Percentiles rank a stretch among this genome's conserved stretches.
These are phyloP conservation scores for Mycena sp. DNA, from an alignment of 1,284 basidiomycete species.

Conservation along the genomic window DNA sequence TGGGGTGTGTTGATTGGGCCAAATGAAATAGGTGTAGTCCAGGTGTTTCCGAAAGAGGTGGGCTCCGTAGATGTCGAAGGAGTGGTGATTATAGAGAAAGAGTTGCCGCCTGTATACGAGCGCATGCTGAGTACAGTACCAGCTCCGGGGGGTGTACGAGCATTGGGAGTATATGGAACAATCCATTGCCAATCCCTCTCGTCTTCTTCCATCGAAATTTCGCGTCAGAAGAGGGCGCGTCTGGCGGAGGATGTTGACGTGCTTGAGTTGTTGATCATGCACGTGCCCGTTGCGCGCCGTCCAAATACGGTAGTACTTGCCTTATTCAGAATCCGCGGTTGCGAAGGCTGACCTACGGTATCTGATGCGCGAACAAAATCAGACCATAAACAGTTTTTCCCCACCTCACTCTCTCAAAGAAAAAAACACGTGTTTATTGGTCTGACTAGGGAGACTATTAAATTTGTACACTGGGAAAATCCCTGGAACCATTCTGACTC, in stretches of 20 bases:
- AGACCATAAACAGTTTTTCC: too few relatives aligned
- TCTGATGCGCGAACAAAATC: too few relatives aligned
- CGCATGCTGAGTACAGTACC: background rate
- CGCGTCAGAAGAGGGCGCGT: background rate
- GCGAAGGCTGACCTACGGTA: too few relatives aligned
- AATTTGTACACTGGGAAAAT: too few relatives aligned
- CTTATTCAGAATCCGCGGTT: background rate
- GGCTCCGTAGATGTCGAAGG: background rate
- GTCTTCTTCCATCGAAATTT: background rate
- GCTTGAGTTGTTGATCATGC: background rate
- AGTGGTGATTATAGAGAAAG: background rate
- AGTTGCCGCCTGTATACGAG: background rate
- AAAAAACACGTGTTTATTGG: too few relatives aligned
- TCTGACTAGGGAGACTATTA: too few relatives aligned
- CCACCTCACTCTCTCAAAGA: too few relatives aligned
- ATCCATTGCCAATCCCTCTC: background rate
- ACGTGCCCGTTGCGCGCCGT: background rate
- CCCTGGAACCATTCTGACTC: too few relatives aligned
- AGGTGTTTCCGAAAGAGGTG: background rate
- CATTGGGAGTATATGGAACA: background rate
- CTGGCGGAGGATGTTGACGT: background rate
- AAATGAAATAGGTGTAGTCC: background rate
- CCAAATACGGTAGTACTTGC: background rate
- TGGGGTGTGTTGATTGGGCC: background rate
- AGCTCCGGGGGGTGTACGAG: background rate